Evolutionary conservation across 305 asterid genomes (phyloP).

Genomic region (Fraxinus angustifolia): DNA sequence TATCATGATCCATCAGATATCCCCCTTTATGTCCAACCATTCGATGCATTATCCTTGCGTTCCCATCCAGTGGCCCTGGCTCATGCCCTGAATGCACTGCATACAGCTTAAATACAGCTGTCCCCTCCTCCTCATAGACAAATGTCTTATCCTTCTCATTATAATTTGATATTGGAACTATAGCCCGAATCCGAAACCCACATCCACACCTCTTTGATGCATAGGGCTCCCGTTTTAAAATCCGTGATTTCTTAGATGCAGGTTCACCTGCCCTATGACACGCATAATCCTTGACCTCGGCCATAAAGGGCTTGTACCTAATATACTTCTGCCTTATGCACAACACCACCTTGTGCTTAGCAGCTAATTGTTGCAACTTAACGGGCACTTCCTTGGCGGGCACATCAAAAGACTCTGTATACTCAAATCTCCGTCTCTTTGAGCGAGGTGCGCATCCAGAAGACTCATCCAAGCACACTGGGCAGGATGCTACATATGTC

Average conservation of each 20-base stretch:
- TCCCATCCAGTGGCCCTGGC: conserved; percentile 94
- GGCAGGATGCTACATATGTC: conserved; percentile 66
- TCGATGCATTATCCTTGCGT: conserved; percentile 93
- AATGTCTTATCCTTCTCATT: conserved; percentile 89
- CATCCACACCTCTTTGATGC: conserved; percentile 91
- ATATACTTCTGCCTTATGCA: conserved; percentile 88
- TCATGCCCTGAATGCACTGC: conserved; percentile 95
- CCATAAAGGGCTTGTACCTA: conserved; percentile 95
- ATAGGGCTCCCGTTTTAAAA: conserved; percentile 80
- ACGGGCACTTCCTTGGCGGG: conserved; percentile 79
- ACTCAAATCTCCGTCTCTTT: conserved; percentile 82
- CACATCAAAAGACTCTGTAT: conserved; percentile 76
- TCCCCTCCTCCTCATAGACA: conserved; percentile 93
- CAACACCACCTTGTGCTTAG: conserved; percentile 84
- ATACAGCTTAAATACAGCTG: conserved; percentile 86
- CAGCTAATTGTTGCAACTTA: conserved; percentile 69
- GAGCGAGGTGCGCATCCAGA: conserved; percentile 68
- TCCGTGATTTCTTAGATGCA: conserved; percentile 60
- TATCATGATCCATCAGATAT: conserved; percentile 69
- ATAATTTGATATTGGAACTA: conserved; percentile 86
- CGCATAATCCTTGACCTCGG: conserved; percentile 96
- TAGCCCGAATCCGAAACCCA: conserved; percentile 86
- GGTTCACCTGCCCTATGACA: conserved; percentile 98
- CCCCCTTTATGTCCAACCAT: conserved; percentile 91
- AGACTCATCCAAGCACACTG: conserved; percentile 69